Evolutionary conservation across 225 moss, liverwort and hornwort species (phyloP).

Genomic region (Rhytidiadelphus loreus): DNA sequence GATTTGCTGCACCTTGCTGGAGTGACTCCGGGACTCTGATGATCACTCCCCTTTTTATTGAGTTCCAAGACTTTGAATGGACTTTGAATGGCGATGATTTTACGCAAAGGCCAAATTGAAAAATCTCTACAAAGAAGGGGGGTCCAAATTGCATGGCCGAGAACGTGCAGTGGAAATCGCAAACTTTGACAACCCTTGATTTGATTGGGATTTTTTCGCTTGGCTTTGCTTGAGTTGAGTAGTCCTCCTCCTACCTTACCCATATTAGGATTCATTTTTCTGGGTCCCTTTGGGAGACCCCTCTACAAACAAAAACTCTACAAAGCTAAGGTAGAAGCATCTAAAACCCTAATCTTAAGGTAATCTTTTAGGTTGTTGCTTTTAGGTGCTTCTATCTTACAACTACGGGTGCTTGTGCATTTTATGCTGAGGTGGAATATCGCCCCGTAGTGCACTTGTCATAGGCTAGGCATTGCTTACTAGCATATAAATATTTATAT

Average conservation of each 20-base stretch:
- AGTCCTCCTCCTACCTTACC: too few species aligned
- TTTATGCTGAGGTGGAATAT: slow-evolving; percentile 6
- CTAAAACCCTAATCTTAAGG: neutral
- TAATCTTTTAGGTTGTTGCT: neutral
- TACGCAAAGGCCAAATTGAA: neutral
- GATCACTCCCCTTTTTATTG: neutral
- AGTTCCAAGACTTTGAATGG: neutral
- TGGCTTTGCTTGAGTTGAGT: neutral
- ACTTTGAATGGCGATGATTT: neutral
- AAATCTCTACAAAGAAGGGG: neutral
- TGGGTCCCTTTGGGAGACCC: neutral
- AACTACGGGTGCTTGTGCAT: neutral
- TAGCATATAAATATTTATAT: neutral
- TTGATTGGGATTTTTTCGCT: neutral
- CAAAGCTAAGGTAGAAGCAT: neutral
- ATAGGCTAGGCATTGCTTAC: neutral
- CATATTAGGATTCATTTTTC: neutral
- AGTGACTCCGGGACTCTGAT: neutral
- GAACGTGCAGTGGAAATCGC: neutral
- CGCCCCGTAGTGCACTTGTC: slow-evolving; percentile 1
- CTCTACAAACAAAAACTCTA: neutral
- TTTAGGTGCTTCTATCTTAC: neutral
- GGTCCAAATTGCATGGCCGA: neutral
- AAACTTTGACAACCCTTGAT: neutral
- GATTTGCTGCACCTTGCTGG: slow-evolving; percentile 7